These are phyloP conservation scores for Dothistroma pini DNA, from an alignment of 2,329 filamentous ascomycete genomes.

Conservation along the genomic window DNA sequence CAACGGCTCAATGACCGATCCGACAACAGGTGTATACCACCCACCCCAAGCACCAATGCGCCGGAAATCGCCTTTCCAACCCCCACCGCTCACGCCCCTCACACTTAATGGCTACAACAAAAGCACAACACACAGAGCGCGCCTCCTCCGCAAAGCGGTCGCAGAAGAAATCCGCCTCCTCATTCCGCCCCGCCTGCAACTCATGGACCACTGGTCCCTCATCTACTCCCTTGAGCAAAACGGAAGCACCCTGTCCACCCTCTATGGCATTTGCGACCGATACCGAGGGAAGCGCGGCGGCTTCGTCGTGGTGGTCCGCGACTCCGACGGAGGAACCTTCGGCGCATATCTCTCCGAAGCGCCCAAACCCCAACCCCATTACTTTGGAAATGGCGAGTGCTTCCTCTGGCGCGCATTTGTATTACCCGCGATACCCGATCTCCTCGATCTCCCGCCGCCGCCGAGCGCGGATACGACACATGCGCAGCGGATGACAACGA, in stretches of 20 bases:
- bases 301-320: conserved; percentile 83
- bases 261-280: conserved; percentile 74
- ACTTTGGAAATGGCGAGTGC: conserved; percentile 95
- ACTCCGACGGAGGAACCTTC: conserved; percentile 74
- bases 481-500: conserved; percentile 59
- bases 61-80: conserved; percentile 74
- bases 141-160: conserved; percentile 66
- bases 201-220: conserved; percentile 81
- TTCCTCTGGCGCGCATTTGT: conserved; percentile 80
- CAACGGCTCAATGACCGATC: conserved; percentile 37
- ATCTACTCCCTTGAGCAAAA: conserved; percentile 90
- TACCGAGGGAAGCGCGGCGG: conserved; percentile 69
- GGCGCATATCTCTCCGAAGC: conserved; percentile 91
- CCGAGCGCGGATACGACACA: conserved; percentile 65
- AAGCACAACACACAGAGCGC: conserved; percentile 57
- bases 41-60: conserved; percentile 50
- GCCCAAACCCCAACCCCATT: conserved; percentile 74
- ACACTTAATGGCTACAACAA: conserved; percentile 63
- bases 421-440: conserved; percentile 54
- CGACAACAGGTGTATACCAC: conserved; percentile 53
- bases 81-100: conserved; percentile 81
- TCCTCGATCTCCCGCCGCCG: conserved; percentile 62
- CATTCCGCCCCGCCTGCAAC: conserved; percentile 78
- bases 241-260: conserved; percentile 78
- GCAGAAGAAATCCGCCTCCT: conserved; percentile 93